These are phyloP conservation scores for Penicillium psychrofluorescens DNA, from an alignment of 495 filamentous ascomycete genomes.

Conservation along the genomic window DNA sequence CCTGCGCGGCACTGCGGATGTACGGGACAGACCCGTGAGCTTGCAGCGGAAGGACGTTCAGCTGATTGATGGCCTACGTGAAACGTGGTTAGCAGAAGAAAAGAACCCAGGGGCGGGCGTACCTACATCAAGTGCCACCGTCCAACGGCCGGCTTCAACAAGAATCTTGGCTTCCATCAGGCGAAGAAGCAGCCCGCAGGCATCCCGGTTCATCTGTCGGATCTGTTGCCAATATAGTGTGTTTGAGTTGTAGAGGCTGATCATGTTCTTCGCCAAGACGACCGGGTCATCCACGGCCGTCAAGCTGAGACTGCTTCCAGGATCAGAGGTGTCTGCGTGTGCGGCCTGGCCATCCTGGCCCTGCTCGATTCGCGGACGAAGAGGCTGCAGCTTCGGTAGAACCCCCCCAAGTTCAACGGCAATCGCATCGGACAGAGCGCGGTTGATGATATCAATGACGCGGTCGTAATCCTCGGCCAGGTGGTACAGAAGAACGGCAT, in stretches of 20 bases:
- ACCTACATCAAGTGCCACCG: conserved; percentile 76
- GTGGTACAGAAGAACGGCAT: conserved; percentile 91
- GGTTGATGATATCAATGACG: conserved; percentile 81
- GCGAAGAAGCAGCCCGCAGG: conserved; percentile 63
- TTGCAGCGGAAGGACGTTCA: conserved; percentile 71
- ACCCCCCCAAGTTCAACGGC: conserved; percentile 74
- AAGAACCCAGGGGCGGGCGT: neutral
- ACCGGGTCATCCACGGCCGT: conserved; percentile 82
- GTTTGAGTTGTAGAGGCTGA: conserved; percentile 68
- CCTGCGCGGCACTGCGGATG: conserved; percentile 68
- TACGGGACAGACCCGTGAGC: conserved; percentile 59
- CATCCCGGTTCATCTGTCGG: conserved; percentile 55
- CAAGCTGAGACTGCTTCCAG: conserved; percentile 64
- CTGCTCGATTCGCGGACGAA: conserved; percentile 51
- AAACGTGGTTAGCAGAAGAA: conserved; percentile 5
- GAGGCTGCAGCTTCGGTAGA: conserved; percentile 64
- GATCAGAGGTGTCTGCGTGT: conserved; percentile 20
- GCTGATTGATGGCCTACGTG: conserved; percentile 57
- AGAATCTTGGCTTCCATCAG: conserved; percentile 70
- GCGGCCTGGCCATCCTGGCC: conserved; percentile 7
- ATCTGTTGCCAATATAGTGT: conserved; percentile 67
- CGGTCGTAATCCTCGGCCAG: conserved; percentile 90
- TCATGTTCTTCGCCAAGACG: conserved; percentile 71
- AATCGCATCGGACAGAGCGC: conserved; percentile 81
- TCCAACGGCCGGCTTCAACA: conserved; percentile 66